Evolutionary conservation across 768 basidiomycete species (phyloP).

Genomic region (Kwoniella mangroviensis): DNA sequence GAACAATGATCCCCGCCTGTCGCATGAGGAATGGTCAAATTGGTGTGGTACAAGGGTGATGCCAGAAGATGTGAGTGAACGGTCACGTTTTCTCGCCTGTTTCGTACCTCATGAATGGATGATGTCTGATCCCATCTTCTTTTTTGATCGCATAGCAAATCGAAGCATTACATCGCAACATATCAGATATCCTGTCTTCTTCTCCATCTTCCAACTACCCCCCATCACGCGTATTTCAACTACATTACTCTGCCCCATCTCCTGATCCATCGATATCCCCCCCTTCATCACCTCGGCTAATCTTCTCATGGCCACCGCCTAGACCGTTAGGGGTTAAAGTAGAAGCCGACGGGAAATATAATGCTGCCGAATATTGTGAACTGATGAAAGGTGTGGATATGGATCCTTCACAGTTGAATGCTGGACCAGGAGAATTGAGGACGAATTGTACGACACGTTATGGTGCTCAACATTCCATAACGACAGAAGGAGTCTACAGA

Average conservation of each 20-base stretch:
- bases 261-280: conserved; percentile 30
- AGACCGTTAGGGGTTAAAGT: conserved; percentile 30
- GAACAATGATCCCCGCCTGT: conserved; percentile 49
- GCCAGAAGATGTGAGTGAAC: conserved; percentile 49
- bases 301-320: conserved; percentile 57
- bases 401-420: conserved; percentile 44
- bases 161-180: conserved; percentile 44
- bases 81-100: not conserved
- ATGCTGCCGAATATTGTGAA: conserved; percentile 52
- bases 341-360: conserved; percentile 51
- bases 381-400: conserved; percentile 55
- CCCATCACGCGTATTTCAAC: conserved; percentile 54
- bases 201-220: conserved; percentile 35
- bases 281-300: conserved; percentile 22
- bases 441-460: conserved; percentile 57
- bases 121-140: not conserved
- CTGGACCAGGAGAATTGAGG: conserved; percentile 42
- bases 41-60: conserved; percentile 56
- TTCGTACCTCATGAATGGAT: not conserved
- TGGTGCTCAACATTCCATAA: conserved; percentile 52
- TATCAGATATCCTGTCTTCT: conserved; percentile 33
- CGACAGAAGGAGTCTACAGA: conserved; percentile 53
- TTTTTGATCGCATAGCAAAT: conserved; percentile 45
- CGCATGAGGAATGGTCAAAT: conserved; percentile 55
- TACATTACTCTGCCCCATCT: conserved; percentile 40